Evolutionary conservation across 495 filamentous ascomycete species (phyloP), one percentile per base, ranked within the genome.

Genomic region (Geoglossum glabrum): DNA sequence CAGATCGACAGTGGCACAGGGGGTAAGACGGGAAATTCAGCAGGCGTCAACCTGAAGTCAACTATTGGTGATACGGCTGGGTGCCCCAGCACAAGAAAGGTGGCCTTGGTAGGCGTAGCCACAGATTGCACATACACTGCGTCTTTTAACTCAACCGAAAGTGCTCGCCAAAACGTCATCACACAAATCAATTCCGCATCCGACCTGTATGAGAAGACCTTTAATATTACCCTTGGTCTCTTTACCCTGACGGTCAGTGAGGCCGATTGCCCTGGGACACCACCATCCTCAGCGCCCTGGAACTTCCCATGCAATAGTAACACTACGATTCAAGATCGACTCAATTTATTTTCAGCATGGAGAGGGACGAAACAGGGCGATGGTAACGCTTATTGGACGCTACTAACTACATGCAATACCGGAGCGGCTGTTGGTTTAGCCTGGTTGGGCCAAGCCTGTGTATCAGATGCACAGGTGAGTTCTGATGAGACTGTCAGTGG

Each of bases 171-270:
- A 33, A 93, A 90, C 67, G 73, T 98, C 54, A 90, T 98, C 67
- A 77, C 72, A 50, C 75, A 85, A 64, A 83, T 98, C 61, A 95
- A 95, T 71, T 74, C 80, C 19, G 92, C 92, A 15, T 97, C 92
- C 3, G 78, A 75, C 57, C 69, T 95, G 2, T 98, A 86, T 63
- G 93, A 98, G 70, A 78, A 74, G 57, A 84, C 84, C 4, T 97
- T 98, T 76, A 96, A 95, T 64, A 87, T 98, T 62, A 86, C 87
- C 0, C 79, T 98, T 26, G 92, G 88, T 45, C 76, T 98, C 56
- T 79, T 83, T 59, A 92, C 95, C 66, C 67, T 98, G 57, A 85
- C 86, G 17, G 78, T 97, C 57, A 83, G 74, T 49, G 76, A 84
- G 28, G 64, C 72, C 3, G 67, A 67, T 7, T 97, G 92, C 65